phyloP scores from a whole-genome alignment of 805 yeast species.

The Candida multigemmis region DNA sequence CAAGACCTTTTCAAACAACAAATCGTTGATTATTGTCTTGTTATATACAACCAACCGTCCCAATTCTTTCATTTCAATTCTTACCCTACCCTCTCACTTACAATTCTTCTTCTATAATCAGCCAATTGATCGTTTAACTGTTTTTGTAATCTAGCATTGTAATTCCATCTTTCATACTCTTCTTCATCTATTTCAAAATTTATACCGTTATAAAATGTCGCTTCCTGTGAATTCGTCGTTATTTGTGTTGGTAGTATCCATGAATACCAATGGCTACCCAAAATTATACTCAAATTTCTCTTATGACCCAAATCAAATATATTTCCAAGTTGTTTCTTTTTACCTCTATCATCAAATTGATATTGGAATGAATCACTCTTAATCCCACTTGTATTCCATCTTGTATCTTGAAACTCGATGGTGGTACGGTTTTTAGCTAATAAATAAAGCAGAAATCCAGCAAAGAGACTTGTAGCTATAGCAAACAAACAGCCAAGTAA shows the following conservation, averaged over 20 bases:
- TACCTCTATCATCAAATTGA: conserved; percentile 29
- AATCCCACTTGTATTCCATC: conserved; percentile 34
- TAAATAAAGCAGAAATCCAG: conserved; percentile 50
- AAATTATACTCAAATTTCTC: conserved; percentile 56
- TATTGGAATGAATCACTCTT: conserved; percentile 18
- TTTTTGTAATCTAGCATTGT: conserved; percentile 36
- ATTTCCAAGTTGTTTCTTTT: conserved; percentile 45
- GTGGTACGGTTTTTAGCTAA: conserved; percentile 66
- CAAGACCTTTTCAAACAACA: too few relatives aligned
- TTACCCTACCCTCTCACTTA: too few relatives aligned
- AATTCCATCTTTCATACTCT: conserved; percentile 28
- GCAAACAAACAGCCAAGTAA: conserved; percentile 50
- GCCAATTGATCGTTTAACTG: conserved; percentile 34
- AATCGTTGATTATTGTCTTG: too few relatives aligned
- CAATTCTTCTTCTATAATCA: conserved; percentile 15
- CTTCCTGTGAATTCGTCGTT: conserved; percentile 10
- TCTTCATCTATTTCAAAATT: conserved; percentile 40
- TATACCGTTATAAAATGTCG: conserved; percentile 34
- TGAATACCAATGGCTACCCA: conserved; percentile 59
- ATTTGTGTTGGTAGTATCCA: conserved; percentile 61
- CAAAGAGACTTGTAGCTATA: conserved; percentile 36
- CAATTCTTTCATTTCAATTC: too few relatives aligned
- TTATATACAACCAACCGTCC: too few relatives aligned
- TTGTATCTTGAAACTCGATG: conserved; percentile 58
- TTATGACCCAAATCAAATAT: conserved; percentile 65